phyloP scores from a whole-genome alignment of 768 basidiomycete species.

The Cubamyces lactineus region DNA sequence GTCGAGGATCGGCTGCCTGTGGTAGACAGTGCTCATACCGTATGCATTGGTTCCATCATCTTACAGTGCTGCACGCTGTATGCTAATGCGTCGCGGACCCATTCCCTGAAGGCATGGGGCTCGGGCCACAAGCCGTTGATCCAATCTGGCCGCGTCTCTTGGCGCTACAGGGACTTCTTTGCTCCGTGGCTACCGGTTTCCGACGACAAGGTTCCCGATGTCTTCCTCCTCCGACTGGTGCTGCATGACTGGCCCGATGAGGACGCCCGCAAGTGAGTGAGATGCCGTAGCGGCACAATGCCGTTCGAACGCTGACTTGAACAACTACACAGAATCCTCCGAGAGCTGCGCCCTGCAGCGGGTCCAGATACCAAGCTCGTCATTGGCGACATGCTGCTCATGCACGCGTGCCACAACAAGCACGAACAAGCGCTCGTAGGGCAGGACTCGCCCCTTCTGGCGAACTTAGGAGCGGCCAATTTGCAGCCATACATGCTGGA shows the following conservation, averaged over 20 bases:
- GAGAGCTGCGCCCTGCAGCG: constrained; percentile 7
- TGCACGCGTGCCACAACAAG: constrained; percentile 1
- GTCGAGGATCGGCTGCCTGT: constrained; percentile 15
- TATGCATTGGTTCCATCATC: not conserved
- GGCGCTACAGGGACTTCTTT: constrained; percentile 11
- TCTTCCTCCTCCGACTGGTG: constrained; percentile 14
- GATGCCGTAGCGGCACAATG: not conserved
- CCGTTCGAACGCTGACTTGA: constrained; percentile 36
- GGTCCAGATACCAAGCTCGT: constrained; percentile 8
- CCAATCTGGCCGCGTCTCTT: constrained; percentile 16
- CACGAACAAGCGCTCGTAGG: not conserved
- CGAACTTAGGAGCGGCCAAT: constrained; percentile 1
- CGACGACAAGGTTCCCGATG: not conserved
- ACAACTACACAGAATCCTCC: constrained; percentile 6
- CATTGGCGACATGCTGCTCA: constrained; percentile 13
- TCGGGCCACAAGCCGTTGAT: not conserved
- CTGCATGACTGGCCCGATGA: constrained; percentile 20
- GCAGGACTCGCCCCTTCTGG: not conserved
- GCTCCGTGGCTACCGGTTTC: constrained; percentile 40
- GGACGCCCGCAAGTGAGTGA: not conserved
- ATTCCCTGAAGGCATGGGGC: constrained; percentile 23
- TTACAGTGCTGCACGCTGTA: no score
- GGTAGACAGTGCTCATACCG: constrained; percentile 40
- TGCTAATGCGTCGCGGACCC: not conserved
- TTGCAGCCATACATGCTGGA: not conserved